Evolutionary conservation across 495 filamentous ascomycete genomes (phyloP).

Genomic region (Lasiosphaeris hirsuta): DNA sequence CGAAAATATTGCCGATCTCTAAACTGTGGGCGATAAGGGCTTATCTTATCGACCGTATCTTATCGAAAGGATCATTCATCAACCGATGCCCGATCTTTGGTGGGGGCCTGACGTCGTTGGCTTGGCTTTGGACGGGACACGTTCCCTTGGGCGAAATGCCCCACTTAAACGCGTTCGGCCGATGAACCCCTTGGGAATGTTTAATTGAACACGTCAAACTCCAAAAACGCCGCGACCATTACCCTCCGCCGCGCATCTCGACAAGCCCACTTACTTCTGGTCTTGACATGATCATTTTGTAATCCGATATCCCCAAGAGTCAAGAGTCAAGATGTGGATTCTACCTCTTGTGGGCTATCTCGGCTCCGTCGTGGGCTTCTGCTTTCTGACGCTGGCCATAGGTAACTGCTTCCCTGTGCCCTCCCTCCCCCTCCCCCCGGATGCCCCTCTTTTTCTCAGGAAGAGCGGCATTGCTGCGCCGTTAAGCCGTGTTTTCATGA

Average conservation of each 20-base stretch:
- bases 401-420: slow-evolving; percentile 51
- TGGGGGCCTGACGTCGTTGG: slow-evolving; percentile 2
- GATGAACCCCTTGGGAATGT: background rate
- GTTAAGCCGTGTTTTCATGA: background rate
- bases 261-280: too few species aligned
- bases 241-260: too few species aligned
- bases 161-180: slow-evolving; percentile 11
- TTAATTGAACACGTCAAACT: slow-evolving; percentile 11
- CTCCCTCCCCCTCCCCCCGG: background rate
- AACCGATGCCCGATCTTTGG: background rate
- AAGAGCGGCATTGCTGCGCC: background rate
- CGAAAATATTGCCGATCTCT: background rate
- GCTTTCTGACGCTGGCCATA: slow-evolving; percentile 89
- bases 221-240: too few species aligned
- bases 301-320: background rate
- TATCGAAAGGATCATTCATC: slow-evolving; percentile 5
- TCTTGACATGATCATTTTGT: background rate
- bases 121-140: slow-evolving; percentile 9
- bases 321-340: slow-evolving; percentile 71
- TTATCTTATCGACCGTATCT: slow-evolving; percentile 17
- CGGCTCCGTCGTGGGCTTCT: slow-evolving; percentile 83
- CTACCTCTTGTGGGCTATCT: slow-evolving; percentile 85
- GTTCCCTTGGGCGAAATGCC: slow-evolving; percentile 8
- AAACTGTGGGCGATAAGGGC: slow-evolving; percentile 14
- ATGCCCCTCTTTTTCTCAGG: background rate